These are phyloP conservation scores for Clonostachys sp. DNA, from an alignment of 2,329 filamentous ascomycete species.

Conservation along the genomic window DNA sequence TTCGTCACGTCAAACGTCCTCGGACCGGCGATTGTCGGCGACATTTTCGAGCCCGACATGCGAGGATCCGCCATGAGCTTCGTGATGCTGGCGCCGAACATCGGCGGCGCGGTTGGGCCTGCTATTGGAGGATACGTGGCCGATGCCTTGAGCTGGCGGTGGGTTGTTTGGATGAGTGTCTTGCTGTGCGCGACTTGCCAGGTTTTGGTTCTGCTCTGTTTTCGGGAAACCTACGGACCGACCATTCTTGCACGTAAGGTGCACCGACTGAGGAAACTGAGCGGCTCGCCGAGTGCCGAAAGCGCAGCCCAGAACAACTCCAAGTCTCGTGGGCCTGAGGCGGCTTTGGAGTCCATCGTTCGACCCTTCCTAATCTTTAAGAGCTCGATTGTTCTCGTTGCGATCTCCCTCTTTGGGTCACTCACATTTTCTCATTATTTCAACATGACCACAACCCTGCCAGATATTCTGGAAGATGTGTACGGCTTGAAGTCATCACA, in stretches of 20 bases:
- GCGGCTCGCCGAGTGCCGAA: neutral
- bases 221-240: constrained; percentile 58
- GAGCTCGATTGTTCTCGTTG: constrained; percentile 47
- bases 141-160: constrained; percentile 49
- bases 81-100: constrained; percentile 50
- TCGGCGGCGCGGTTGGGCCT: constrained; percentile 53
- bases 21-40: constrained; percentile 59
- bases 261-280: neutral
- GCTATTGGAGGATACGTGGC: constrained; percentile 50
- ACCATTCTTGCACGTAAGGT: constrained; percentile 33
- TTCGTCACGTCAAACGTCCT: constrained; percentile 61
- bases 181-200: constrained; percentile 42
- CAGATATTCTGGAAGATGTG: constrained; percentile 39
- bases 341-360: constrained; percentile 26
- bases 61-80: constrained; percentile 54
- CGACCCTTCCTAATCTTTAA: constrained; percentile 41
- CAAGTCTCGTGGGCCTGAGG: neutral
- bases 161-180: constrained; percentile 44
- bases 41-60: constrained; percentile 54
- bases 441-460: constrained; percentile 47
- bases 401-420: constrained; percentile 38
- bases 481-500: constrained; percentile 45
- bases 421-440: constrained; percentile 49
- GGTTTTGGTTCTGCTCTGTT: constrained; percentile 42
- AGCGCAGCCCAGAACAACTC: neutral